These are phyloP conservation scores for Aegilops tauschii DNA, from an alignment of 176 grass and related monocot species.

Conservation along the genomic window DNA sequence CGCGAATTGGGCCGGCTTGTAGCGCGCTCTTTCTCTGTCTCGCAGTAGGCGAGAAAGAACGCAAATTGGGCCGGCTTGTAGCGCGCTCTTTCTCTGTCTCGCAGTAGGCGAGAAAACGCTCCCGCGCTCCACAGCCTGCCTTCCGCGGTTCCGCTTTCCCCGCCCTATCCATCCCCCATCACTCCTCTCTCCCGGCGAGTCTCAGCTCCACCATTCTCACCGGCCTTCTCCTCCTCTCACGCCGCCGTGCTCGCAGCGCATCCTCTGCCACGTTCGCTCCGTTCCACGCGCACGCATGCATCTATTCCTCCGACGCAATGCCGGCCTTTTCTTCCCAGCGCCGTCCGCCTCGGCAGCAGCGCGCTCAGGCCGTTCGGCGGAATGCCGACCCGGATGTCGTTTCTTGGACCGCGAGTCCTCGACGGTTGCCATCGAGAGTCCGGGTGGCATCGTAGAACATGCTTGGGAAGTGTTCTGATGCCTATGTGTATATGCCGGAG, in stretches of 20 bases:
- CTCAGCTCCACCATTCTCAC: background rate
- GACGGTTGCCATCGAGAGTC: background rate
- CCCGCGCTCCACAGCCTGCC: too few relatives aligned
- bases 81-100: too few relatives aligned
- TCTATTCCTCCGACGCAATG: background rate
- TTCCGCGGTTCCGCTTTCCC: too few relatives aligned
- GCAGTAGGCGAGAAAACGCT: too few relatives aligned
- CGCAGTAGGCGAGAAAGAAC: too few relatives aligned
- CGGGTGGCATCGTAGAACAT: background rate
- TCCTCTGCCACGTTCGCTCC: background rate
- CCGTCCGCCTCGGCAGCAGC: background rate
- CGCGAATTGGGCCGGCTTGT: too few relatives aligned
- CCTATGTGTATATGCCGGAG: background rate
- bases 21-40: too few relatives aligned
- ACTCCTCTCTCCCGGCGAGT: background rate
- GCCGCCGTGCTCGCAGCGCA: background rate
- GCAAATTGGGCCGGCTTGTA: too few relatives aligned
- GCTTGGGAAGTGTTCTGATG: background rate
- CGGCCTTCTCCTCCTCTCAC: background rate
- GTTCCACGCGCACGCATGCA: background rate
- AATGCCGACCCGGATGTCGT: background rate
- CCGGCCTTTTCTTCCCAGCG: background rate
- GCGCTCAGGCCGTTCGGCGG: conserved; percentile 11
- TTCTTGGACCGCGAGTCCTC: background rate
- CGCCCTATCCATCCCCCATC: too few relatives aligned